Conservation (phyloP, 2,329 filamentous ascomycete species). For the Venturia asperata region DNA sequence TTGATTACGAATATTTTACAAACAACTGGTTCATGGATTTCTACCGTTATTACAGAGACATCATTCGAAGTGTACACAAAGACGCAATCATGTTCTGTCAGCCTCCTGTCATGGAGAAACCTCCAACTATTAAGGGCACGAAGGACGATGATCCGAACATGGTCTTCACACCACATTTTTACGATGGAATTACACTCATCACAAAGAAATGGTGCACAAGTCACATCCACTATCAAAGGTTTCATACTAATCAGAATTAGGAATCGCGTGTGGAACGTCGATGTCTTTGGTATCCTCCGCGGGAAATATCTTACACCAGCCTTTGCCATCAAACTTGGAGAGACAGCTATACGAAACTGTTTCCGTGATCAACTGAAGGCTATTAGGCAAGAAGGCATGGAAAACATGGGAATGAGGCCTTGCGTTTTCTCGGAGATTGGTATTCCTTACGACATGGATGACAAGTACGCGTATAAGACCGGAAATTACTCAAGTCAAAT, state of each 20-base stretch:
- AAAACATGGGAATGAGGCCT: slow-evolving; percentile 81
- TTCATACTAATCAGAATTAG: slow-evolving; percentile 27
- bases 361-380: slow-evolving; percentile 79
- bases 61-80: slow-evolving; percentile 68
- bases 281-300: slow-evolving; percentile 84
- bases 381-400: slow-evolving; percentile 77
- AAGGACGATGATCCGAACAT: slow-evolving; percentile 81
- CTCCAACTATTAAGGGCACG: slow-evolving; percentile 79
- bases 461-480: slow-evolving; percentile 89
- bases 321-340: slow-evolving; percentile 87
- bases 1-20: slow-evolving; percentile 81
- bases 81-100: slow-evolving; percentile 85
- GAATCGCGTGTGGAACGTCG: slow-evolving; percentile 94
- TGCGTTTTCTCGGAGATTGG: slow-evolving; percentile 92
- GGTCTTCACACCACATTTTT: slow-evolving; percentile 92
- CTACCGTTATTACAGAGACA: slow-evolving; percentile 68
- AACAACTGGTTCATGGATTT: slow-evolving; percentile 87
- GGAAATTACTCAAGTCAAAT: slow-evolving; percentile 92
- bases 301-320: slow-evolving; percentile 83
- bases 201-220: slow-evolving; percentile 77
- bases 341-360: slow-evolving; percentile 89
- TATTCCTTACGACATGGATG: slow-evolving; percentile 98
- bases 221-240: background rate
- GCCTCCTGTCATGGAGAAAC: slow-evolving; percentile 84
- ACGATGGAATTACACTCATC: slow-evolving; percentile 92